Conservation (phyloP, 1,139 yeast species). For the Hyphopichia wangnamkhiaoensis region DNA sequence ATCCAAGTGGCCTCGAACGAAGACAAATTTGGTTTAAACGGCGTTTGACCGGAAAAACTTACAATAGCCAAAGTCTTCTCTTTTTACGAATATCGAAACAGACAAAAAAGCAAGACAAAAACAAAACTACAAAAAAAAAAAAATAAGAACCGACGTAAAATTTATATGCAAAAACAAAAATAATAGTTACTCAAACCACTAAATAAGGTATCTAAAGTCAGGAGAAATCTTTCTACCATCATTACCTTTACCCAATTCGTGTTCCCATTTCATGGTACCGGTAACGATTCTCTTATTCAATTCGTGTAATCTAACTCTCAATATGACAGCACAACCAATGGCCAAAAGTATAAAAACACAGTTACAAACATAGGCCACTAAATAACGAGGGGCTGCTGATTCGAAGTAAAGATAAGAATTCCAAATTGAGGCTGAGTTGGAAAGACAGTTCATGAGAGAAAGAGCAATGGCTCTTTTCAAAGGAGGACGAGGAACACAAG, state of each 20-base stretch:
- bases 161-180: neutral
- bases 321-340: constrained; percentile 37
- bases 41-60: too few species aligned
- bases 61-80: too few species aligned
- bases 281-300: constrained; percentile 45
- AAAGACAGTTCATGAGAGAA: constrained; percentile 52
- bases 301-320: constrained; percentile 37
- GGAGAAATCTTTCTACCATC: constrained; percentile 45
- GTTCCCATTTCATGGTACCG: constrained; percentile 55
- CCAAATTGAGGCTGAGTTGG: constrained; percentile 57
- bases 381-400: constrained; percentile 43
- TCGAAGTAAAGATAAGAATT: constrained; percentile 50
- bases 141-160: neutral
- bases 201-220: constrained; percentile 42
- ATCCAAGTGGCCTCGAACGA: too few species aligned
- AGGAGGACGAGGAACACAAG: constrained; percentile 54
- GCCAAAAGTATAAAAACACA: constrained; percentile 47
- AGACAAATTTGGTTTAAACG: too few species aligned
- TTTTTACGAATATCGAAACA: too few species aligned
- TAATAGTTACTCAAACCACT: neutral
- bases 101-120: neutral
- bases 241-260: constrained; percentile 49
- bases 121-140: neutral
- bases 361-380: constrained; percentile 49
- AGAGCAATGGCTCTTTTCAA: constrained; percentile 54